A percentile compares a stretch with the other conserved stretches of the same genome.
Conservation (phyloP, 2,329 filamentous ascomycete species). For the Penicillium sclerotigenum region DNA sequence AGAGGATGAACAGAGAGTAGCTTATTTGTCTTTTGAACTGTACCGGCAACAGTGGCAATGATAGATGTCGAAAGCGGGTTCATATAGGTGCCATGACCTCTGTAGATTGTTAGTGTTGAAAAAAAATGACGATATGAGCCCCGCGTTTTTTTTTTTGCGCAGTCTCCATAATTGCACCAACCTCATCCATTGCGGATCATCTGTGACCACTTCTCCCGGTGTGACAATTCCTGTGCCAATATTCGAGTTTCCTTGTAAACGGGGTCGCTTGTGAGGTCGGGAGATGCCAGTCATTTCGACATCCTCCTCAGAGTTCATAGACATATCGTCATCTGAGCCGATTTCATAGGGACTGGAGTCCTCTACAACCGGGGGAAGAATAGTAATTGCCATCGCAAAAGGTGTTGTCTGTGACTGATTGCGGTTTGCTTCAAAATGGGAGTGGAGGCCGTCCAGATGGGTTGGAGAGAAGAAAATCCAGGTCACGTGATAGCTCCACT, state of each 20-base stretch:
- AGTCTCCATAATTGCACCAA: conserved; percentile 13
- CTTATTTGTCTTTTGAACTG: conserved; percentile 91
- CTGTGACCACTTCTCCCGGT: conserved; percentile 82
- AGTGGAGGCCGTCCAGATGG: neutral
- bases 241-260: conserved; percentile 24
- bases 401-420: neutral
- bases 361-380: conserved; percentile 51
- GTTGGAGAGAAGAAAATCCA: conserved; percentile 1
- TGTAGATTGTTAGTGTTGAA: conserved; percentile 34
- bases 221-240: conserved; percentile 64
- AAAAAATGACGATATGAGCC: neutral
- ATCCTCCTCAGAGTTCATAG: conserved; percentile 47
- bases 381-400: conserved; percentile 56
- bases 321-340: conserved; percentile 51
- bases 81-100: conserved; percentile 90
- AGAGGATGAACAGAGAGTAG: conserved; percentile 87
- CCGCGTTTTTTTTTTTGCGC: neutral
- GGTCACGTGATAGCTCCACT: conserved; percentile 17
- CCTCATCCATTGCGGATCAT: conserved; percentile 94
- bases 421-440: neutral
- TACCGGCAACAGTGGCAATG: conserved; percentile 84
- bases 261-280: conserved; percentile 40
- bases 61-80: conserved; percentile 63
- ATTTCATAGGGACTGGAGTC: conserved; percentile 31
- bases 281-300: conserved; percentile 30